A percentile compares a stretch with the other conserved stretches of the same genome.
Conservation (phyloP, 345 rosid genomes). For the Raphanus raphanistrum region DNA sequence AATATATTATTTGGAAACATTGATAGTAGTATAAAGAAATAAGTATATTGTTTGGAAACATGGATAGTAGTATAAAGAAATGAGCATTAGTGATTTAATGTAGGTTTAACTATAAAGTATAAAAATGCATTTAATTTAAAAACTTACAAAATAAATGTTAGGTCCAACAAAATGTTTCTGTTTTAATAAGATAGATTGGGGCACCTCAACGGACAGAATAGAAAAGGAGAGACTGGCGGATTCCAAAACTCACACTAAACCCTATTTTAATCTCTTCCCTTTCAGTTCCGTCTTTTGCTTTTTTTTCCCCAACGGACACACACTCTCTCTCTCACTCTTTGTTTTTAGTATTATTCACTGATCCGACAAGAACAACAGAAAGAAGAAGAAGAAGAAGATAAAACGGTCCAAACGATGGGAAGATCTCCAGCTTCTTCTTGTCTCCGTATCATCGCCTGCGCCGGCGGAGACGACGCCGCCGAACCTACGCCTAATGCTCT, state of each 20-base stretch:
- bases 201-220: conserved; percentile 42
- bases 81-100: too few species aligned
- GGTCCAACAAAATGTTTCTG: too few species aligned
- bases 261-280: conserved; percentile 11
- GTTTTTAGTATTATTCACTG: not conserved
- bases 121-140: too few species aligned
- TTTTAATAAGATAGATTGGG: too few species aligned
- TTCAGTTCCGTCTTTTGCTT: conserved; percentile 34
- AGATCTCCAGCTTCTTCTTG: conserved; percentile 66
- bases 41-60: too few species aligned
- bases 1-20: too few species aligned
- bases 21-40: too few species aligned
- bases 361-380: conserved; percentile 11
- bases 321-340: not conserved
- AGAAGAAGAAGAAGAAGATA: conserved; percentile 21
- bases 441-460: conserved; percentile 73
- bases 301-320: conserved; percentile 30
- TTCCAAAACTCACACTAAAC: conserved; percentile 33
- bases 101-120: too few species aligned
- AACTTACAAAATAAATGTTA: too few species aligned
- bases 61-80: too few species aligned
- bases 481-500: conserved; percentile 48
- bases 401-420: conserved; percentile 50
- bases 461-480: conserved; percentile 52
- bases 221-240: conserved; percentile 38